Percentiles rank a stretch among this genome's conserved stretches.
phyloP scores from a whole-genome alignment of 2,329 filamentous ascomycete species.

The Alternaria tenuissima region DNA sequence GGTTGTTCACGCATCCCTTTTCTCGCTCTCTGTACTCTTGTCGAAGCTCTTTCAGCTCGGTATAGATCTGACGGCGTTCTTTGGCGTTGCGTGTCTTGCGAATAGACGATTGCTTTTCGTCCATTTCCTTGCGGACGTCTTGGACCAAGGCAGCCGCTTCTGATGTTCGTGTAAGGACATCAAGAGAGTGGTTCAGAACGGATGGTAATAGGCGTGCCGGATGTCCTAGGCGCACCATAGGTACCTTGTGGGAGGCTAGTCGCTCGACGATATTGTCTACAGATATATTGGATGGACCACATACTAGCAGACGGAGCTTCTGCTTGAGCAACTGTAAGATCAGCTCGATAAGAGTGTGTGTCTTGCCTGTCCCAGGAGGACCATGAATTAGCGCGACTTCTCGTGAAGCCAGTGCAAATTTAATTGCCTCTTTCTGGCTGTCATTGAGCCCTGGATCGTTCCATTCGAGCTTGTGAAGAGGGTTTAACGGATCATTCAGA shows the following conservation, averaged over 20 bases:
- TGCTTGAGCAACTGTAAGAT: conserved; percentile 87
- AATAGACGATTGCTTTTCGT: conserved; percentile 86
- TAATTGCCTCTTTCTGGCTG: conserved; percentile 69
- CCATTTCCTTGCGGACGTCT: conserved; percentile 92
- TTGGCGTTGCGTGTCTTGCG: conserved; percentile 83
- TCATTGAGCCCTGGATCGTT: conserved; percentile 65
- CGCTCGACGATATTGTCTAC: conserved; percentile 99
- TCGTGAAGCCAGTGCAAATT: conserved; percentile 82
- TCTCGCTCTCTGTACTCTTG: conserved; percentile 91
- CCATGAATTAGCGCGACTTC: conserved; percentile 94
- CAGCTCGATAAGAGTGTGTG: conserved; percentile 92
- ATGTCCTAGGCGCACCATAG: conserved; percentile 89
- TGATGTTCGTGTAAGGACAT: conserved; percentile 88
- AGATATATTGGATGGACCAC: conserved; percentile 94
- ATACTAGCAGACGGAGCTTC: conserved; percentile 82
- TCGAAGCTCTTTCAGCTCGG: conserved; percentile 82
- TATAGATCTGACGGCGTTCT: conserved; percentile 83
- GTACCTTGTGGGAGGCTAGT: conserved; percentile 81
- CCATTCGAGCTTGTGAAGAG: conserved; percentile 60
- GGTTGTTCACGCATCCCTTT: conserved; percentile 76
- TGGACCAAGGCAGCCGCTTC: conserved; percentile 89
- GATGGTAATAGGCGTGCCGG: conserved; percentile 89
- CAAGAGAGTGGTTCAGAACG: conserved; percentile 87
- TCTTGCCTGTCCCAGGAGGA: conserved; percentile 95
- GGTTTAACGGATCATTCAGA: conserved; percentile 51